A percentile compares a stretch with the other conserved stretches of the same genome.
Evolutionary conservation across 164 flowering plant species (phyloP).

Genomic region (Macadamia tetraphylla): DNA sequence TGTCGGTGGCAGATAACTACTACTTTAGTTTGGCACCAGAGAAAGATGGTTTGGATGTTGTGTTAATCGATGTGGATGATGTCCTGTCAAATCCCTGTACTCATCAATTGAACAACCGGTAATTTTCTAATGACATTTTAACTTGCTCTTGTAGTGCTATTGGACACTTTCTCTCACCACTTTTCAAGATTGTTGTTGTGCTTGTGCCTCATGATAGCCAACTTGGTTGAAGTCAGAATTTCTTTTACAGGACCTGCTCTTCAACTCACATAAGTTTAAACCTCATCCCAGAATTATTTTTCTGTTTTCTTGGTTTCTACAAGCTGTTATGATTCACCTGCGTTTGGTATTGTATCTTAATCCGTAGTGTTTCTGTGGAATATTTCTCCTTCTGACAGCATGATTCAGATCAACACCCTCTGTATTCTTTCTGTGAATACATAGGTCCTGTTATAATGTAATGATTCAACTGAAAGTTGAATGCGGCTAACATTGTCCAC

Average conservation of each 20-base stretch:
- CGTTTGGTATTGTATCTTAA: neutral
- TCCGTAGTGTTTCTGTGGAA: neutral
- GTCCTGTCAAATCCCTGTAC: slow-evolving; percentile 19
- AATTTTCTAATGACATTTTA: slow-evolving; percentile 10
- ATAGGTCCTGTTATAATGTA: too few relatives aligned
- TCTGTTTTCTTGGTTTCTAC: neutral
- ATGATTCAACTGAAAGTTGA: neutral
- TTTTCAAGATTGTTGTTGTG: slow-evolving; percentile 1
- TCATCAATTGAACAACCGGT: slow-evolving; percentile 21
- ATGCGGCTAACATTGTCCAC: neutral
- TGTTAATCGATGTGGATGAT: slow-evolving; percentile 60
- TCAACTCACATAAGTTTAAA: neutral
- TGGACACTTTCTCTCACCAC: neutral
- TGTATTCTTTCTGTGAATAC: neutral
- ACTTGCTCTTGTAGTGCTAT: neutral
- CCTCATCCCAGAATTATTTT: neutral
- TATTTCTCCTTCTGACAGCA: neutral
- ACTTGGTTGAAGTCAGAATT: neutral
- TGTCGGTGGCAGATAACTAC: slow-evolving; percentile 28
- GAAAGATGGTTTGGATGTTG: slow-evolving; percentile 39
- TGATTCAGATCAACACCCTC: neutral
- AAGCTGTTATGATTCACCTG: neutral
- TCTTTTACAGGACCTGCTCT: neutral
- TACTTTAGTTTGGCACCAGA: slow-evolving; percentile 27
- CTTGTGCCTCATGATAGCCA: neutral